phyloP scores from a whole-genome alignment of 805 yeast species.

The Saccharomycopsis vini region DNA sequence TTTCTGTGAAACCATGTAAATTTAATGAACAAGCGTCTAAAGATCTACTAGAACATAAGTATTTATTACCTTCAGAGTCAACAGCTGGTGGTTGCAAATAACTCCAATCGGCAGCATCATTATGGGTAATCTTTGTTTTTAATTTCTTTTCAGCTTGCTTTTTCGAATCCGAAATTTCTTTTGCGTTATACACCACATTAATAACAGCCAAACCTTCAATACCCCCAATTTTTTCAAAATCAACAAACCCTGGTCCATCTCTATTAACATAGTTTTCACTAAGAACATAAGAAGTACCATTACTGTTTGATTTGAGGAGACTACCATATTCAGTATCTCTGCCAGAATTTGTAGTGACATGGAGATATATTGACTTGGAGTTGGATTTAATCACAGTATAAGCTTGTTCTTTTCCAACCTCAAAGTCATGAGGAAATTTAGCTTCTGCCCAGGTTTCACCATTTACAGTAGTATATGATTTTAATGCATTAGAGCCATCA shows the following conservation, averaged over 20 bases:
- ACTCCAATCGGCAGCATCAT: slow-evolving; percentile 88
- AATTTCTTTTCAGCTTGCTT: slow-evolving; percentile 40
- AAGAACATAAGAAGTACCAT: slow-evolving; percentile 78
- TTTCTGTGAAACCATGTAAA: slow-evolving; percentile 84
- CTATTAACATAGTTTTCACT: slow-evolving; percentile 68
- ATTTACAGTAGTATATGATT: slow-evolving; percentile 69
- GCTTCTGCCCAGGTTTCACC: slow-evolving; percentile 74
- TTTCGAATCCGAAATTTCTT: slow-evolving; percentile 27
- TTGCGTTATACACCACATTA: slow-evolving; percentile 55
- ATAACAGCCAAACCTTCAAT: slow-evolving; percentile 78
- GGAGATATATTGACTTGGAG: slow-evolving; percentile 68
- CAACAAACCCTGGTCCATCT: slow-evolving; percentile 66
- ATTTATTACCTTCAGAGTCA: slow-evolving; percentile 52
- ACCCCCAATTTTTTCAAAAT: slow-evolving; percentile 75
- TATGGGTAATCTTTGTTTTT: slow-evolving; percentile 69
- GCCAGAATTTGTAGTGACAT: slow-evolving; percentile 57
- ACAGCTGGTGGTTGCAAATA: slow-evolving; percentile 58
- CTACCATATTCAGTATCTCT: slow-evolving; percentile 60
- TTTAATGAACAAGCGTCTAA: slow-evolving; percentile 67
- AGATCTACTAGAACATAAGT: slow-evolving; percentile 41
- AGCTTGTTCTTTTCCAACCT: slow-evolving; percentile 52
- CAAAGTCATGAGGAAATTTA: slow-evolving; percentile 57
- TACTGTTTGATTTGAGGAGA: slow-evolving; percentile 77
- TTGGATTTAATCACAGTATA: slow-evolving; percentile 74
- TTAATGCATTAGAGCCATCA: slow-evolving; percentile 38